Conservation (phyloP, 2,329 filamentous ascomycete species). For the Tolypocladium capitatum region DNA sequence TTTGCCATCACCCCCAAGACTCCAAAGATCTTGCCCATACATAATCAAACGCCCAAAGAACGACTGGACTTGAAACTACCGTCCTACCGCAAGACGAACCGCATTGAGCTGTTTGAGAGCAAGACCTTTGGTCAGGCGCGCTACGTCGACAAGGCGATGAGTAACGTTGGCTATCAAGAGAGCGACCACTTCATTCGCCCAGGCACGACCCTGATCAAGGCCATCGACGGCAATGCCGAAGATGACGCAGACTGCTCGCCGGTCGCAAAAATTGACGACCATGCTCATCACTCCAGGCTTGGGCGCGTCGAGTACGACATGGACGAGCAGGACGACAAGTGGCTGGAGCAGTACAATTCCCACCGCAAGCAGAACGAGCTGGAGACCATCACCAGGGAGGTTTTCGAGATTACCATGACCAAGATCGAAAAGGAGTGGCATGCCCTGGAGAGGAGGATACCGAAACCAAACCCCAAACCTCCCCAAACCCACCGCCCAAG, state of each 20-base stretch:
- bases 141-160: conserved; percentile 94
- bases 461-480: conserved; percentile 91
- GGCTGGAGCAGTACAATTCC: conserved; percentile 74
- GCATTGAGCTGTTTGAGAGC: conserved; percentile 70
- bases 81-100: conserved; percentile 62
- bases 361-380: conserved; percentile 61
- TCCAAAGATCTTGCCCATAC: conserved; percentile 58
- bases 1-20: conserved; percentile 34
- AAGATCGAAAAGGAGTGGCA: conserved; percentile 99
- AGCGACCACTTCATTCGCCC: conserved; percentile 78
- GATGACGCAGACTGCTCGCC: conserved; percentile 40
- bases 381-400: conserved; percentile 76
- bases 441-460: conserved; percentile 86
- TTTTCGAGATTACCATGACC: conserved; percentile 96
- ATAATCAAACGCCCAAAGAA: conserved; percentile 70
- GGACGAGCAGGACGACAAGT: conserved; percentile 98
- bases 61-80: conserved; percentile 65
- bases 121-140: conserved; percentile 74
- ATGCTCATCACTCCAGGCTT: conserved; percentile 29
- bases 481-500: conserved; percentile 87
- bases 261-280: conserved; percentile 15
- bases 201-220: conserved; percentile 57
- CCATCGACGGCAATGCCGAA: conserved; percentile 43
- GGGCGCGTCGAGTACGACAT: conserved; percentile 96
- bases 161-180: conserved; percentile 89